phyloP scores from a whole-genome alignment of 2,329 filamentous ascomycete genomes.

The Lanzia echinophila region DNA sequence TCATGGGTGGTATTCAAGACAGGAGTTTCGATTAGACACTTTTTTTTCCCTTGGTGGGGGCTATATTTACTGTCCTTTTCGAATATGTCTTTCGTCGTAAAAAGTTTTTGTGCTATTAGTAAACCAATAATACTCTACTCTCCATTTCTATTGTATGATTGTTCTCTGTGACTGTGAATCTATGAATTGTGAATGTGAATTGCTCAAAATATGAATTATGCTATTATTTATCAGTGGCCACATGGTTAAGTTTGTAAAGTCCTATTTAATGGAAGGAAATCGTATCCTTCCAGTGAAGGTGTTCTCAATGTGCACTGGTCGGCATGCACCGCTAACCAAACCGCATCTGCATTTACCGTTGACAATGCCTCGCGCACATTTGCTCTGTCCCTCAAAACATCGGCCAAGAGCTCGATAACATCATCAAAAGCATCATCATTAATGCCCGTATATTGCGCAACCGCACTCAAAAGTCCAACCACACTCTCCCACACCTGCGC shows the following conservation, averaged over 20 bases:
- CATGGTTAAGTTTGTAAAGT: not conserved
- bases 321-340: conserved; percentile 54
- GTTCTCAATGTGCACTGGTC: conserved; percentile 24
- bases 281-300: conserved; percentile 38
- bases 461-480: conserved; percentile 49
- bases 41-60: too few species aligned
- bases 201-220: too few species aligned
- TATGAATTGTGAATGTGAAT: too few species aligned
- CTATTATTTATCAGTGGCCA: too few species aligned
- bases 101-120: not conserved
- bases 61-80: not conserved
- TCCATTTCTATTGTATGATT: not conserved
- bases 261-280: conserved; percentile 26
- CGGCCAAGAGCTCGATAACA: conserved; percentile 55
- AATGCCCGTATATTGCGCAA: conserved; percentile 59
- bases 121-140: conserved; percentile 1
- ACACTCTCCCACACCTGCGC: conserved; percentile 59
- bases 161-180: not conserved
- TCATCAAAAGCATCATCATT: conserved; percentile 66
- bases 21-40: too few species aligned
- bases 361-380: conserved; percentile 54
- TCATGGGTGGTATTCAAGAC: too few species aligned
- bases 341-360: conserved; percentile 62
- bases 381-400: conserved; percentile 38
- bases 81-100: not conserved